A percentile compares a stretch with the other conserved stretches of the same genome.
phyloP scores from a whole-genome alignment of 2,329 filamentous ascomycete genomes.

The Teratosphaeria nubilosa region DNA sequence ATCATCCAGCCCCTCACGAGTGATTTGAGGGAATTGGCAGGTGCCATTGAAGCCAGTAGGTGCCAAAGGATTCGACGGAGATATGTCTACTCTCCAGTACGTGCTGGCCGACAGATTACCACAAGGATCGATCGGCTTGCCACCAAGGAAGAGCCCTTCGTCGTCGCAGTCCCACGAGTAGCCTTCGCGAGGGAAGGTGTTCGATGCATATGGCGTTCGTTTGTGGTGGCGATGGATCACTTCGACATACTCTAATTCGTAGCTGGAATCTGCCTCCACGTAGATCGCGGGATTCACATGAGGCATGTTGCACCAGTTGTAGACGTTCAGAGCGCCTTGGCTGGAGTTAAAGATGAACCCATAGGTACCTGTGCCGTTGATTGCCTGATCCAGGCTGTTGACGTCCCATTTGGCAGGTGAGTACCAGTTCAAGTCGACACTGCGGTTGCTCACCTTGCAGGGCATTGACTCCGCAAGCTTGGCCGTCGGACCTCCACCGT shows the following conservation, averaged over 20 bases:
- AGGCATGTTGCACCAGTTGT: constrained; percentile 85
- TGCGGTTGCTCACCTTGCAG: constrained; percentile 6
- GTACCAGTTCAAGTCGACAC: constrained; percentile 45
- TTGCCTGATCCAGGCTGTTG: constrained; percentile 50
- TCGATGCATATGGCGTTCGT: constrained; percentile 67
- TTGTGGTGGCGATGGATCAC: constrained; percentile 80
- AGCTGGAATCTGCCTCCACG: constrained; percentile 40
- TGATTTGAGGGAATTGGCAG: constrained; percentile 77
- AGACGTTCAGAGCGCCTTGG: constrained; percentile 48
- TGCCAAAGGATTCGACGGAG: constrained; percentile 55
- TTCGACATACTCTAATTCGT: constrained; percentile 64
- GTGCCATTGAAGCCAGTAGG: constrained; percentile 59
- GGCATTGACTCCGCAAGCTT: background rate
- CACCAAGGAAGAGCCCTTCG: constrained; percentile 60
- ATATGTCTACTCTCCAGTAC: constrained; percentile 57
- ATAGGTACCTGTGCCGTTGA: constrained; percentile 54
- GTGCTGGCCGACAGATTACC: constrained; percentile 43
- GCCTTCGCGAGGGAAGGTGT: constrained; percentile 63
- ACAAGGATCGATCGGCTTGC: constrained; percentile 41
- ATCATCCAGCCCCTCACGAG: constrained; percentile 59
- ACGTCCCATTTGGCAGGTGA: constrained; percentile 45
- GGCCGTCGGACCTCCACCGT: background rate
- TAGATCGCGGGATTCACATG: constrained; percentile 64
- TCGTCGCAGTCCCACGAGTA: constrained; percentile 66
- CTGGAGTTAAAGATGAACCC: constrained; percentile 64